Evolutionary conservation across 2,329 filamentous ascomycete genomes (phyloP), one percentile per base, ranked within the genome.

Genomic region (Fusarium xyrophilum): DNA sequence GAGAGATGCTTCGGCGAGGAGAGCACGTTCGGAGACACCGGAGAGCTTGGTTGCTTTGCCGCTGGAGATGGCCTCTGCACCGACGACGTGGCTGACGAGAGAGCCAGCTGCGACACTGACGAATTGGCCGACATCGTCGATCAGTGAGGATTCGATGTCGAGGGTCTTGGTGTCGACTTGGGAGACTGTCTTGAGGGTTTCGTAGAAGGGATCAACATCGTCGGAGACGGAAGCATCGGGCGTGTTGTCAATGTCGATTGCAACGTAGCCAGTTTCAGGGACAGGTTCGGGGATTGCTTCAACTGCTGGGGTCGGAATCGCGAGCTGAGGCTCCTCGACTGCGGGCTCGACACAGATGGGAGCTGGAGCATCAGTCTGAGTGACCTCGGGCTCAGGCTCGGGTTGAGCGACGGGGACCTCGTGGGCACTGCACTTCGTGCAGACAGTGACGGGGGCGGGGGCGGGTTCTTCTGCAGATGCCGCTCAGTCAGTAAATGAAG

Each of bases 1-100:
- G 0, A 70, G 48, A 35, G 67, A 60, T 0, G 64, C 67, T 6
- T 70, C 64, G 2, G 68, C 58, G 7, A 59, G 50, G 1, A 59
- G 50, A 4, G 39, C 39, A 2, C 19, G 32, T 19, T 59, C 56
- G 6, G 56, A 6, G 3, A 59, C 33, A 10, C 56, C 32, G 1
- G 28, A 3, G 5, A 60, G 40, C 12, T 60, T 35, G 15, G 51
- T 36, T 7, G 14, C 23, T 11, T 14, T 23, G 2, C 56, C 56
- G 14, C 40, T 59, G 11, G 40, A 40, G 9, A 59, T 59, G 3
- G 27, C 17, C 21, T 56, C 56, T 17, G 51, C 51, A 2, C 56
- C 56, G 6, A 44, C 27, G 6, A 59, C 56, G 13, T 47, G 27
- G 28, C 28, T 25, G 9, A 59, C 40, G 7, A 59, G 51, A 33